Evolutionary conservation across 805 yeast genomes (phyloP), one percentile per base, ranked within the genome.

Genomic region (Metschnikowia continentalis): DNA sequence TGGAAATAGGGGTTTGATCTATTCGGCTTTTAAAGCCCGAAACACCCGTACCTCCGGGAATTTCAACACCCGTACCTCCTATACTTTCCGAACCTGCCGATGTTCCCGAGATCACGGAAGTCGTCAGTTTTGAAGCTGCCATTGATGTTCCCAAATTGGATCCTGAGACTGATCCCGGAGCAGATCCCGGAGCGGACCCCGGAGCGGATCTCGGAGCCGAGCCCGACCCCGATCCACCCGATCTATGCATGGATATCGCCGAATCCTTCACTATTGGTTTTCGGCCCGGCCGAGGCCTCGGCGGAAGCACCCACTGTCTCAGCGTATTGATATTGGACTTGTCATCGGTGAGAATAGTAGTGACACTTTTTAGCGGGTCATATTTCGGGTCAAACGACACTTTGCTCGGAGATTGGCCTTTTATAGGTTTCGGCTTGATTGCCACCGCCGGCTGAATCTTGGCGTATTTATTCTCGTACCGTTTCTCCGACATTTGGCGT

Each of bases 271-370:
- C 13, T 23, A 15, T 62, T 2, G 83, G 83, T 57, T 80, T 81
- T 46, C 84, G 69, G 19, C 87, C 88, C 0, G 88, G 87, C 57
- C 87, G 84, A 23, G 95, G 94, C 56, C 94, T 74, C 10, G 95
- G 95, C 2, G 95, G 96, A 32, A 87, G 70, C 6, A 86, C 90
- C 91, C 94, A 89, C 61, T 82, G 83, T 61, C 85, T 85, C 47
- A 90, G 84, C 1, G 92, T 84, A 58, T 76, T 81, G 46, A 71
- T 67, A 46, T 67, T 67, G 15, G 52, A 39, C 14, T 54, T 55
- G 10, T 53, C 54, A 11, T 41, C 42, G 7, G 37, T 23, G 44
- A 32, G 35, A 6, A 32, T 33, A 23, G 32, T 41, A 5, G 50
- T 32, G 15, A 50, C 46, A 5, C 58, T 42, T 26, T 50, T 48